Percentiles rank a stretch among this genome's conserved stretches.
Conservation (phyloP, 208 protist genomes). For the Crithidia mellificae region DNA sequence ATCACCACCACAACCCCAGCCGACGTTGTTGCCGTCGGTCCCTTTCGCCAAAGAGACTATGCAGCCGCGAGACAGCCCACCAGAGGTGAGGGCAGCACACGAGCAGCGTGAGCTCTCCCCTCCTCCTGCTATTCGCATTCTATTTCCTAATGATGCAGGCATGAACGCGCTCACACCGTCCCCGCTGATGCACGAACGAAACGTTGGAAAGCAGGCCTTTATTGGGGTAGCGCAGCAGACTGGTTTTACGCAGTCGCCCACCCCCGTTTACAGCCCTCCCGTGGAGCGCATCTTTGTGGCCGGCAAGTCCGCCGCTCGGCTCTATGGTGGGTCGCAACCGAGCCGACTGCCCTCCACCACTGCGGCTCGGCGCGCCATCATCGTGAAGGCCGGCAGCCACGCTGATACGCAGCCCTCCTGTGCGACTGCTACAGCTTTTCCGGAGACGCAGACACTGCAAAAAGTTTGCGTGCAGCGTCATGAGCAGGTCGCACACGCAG, state of each 20-base stretch:
- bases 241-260: background rate
- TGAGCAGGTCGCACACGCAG: too few species aligned
- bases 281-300: background rate
- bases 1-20: too few species aligned
- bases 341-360: constrained; percentile 23
- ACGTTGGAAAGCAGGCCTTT: background rate
- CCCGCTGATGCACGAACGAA: background rate
- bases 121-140: constrained; percentile 27
- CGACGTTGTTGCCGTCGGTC: too few species aligned
- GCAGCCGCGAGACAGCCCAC: too few species aligned
- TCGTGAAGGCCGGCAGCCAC: too few species aligned
- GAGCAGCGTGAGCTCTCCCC: constrained; percentile 5
- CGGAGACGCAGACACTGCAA: too few species aligned
- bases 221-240: background rate
- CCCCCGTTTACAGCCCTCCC: background rate
- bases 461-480: too few species aligned
- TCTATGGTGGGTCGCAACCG: constrained; percentile 4
- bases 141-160: constrained; percentile 10
- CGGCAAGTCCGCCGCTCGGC: background rate
- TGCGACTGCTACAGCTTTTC: too few species aligned
- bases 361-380: constrained; percentile 27
- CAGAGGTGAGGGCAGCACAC: too few species aligned
- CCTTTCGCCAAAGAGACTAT: too few species aligned
- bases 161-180: background rate
- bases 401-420: too few species aligned